These are phyloP conservation scores for Parathielavia hyrcaniae DNA, from an alignment of 495 filamentous ascomycete species.

Conservation along the genomic window DNA sequence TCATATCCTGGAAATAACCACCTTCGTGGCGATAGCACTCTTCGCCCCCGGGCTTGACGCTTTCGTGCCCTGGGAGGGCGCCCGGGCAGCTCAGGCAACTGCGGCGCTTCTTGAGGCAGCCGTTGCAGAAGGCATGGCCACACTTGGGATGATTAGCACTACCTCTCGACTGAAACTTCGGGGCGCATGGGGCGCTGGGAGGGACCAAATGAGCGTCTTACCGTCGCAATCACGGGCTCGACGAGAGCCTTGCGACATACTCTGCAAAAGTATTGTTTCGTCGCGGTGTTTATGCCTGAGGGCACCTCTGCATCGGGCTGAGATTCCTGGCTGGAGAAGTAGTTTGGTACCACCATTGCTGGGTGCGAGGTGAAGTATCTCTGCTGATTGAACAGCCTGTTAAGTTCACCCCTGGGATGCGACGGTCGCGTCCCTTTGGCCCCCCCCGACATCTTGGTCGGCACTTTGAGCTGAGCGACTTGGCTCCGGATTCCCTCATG, in stretches of 20 bases:
- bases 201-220: constrained; percentile 1
- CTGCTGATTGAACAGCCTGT: neutral
- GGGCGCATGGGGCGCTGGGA: too few relatives aligned
- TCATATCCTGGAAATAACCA: neutral
- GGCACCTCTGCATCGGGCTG: neutral
- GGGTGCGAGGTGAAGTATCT: constrained; percentile 10
- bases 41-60: neutral
- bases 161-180: too few relatives aligned
- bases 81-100: neutral
- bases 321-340: neutral
- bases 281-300: neutral
- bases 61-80: too few relatives aligned
- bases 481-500: neutral
- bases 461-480: too few relatives aligned
- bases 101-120: constrained; percentile 12
- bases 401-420: neutral
- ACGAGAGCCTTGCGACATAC: constrained; percentile 5
- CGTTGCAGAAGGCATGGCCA: constrained; percentile 29
- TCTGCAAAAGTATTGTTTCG: constrained; percentile 13
- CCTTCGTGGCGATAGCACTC: neutral
- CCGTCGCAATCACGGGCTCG: neutral
- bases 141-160: constrained; percentile 19
- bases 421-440: too few relatives aligned
- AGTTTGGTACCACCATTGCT: constrained; percentile 3
- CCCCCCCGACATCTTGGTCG: too few relatives aligned